Conservation (phyloP, 225 moss, liverwort and hornwort genomes). For the Anthoceros angustus region DNA sequence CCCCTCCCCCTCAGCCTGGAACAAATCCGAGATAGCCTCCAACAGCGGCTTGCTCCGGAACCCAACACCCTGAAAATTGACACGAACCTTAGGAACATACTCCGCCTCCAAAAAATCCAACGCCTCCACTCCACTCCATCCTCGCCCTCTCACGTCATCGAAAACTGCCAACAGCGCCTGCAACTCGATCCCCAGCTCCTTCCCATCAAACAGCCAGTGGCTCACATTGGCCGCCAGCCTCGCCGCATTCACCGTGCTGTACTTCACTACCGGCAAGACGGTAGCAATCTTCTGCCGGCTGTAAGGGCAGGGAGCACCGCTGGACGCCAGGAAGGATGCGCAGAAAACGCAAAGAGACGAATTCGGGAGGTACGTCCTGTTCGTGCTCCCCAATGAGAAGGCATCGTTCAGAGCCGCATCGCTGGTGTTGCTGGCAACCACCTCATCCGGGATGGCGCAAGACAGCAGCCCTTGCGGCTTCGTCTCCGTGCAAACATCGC, state of each 20-base stretch:
- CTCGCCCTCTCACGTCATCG: background rate
- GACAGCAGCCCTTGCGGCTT: background rate
- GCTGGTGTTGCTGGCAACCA: background rate
- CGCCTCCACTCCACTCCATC: background rate
- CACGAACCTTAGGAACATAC: background rate
- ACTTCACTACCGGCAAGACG: background rate
- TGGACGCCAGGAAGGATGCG: background rate
- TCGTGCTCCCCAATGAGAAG: background rate
- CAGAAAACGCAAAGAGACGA: background rate
- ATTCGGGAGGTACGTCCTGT: background rate
- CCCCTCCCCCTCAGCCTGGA: background rate
- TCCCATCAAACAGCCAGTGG: background rate
- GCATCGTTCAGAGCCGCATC: background rate
- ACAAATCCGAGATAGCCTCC: background rate
- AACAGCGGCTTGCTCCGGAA: background rate
- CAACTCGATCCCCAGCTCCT: background rate
- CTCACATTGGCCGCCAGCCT: background rate
- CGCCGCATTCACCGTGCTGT: background rate
- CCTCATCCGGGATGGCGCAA: background rate
- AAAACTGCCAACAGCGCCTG: background rate
- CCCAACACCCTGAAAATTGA: background rate
- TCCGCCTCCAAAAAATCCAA: background rate
- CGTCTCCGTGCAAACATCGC: background rate
- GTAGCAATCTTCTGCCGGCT: constrained; percentile 1
- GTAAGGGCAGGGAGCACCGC: background rate